Evolutionary conservation across 768 basidiomycete species (phyloP).

Genomic region (Leccinum subgranulosum): DNA sequence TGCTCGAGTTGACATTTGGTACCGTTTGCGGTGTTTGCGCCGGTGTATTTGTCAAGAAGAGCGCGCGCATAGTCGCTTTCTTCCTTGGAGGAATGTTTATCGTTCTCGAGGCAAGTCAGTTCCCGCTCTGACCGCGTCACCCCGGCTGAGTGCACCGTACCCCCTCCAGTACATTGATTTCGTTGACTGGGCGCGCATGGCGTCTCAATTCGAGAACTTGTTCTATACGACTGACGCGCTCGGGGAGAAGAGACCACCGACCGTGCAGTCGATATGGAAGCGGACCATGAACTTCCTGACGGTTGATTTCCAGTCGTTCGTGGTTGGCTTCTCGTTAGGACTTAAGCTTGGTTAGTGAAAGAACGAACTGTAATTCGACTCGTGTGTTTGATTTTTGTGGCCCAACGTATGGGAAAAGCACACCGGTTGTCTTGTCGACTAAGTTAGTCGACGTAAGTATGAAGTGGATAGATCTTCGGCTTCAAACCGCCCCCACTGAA

Average conservation of each 20-base stretch:
- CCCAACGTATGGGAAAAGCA: background rate
- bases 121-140: background rate
- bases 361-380: background rate
- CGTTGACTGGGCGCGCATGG: slow-evolving; percentile 75
- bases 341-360: slow-evolving; percentile 68
- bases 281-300: slow-evolving; percentile 80
- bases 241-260: slow-evolving; percentile 59
- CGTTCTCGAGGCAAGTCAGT: slow-evolving; percentile 70
- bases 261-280: slow-evolving; percentile 58
- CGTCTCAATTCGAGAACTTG: slow-evolving; percentile 63
- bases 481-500: no score
- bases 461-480: background rate
- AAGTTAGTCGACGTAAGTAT: background rate
- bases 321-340: slow-evolving; percentile 80
- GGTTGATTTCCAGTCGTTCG: slow-evolving; percentile 89
- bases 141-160: background rate
- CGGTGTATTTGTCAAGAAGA: slow-evolving; percentile 94
- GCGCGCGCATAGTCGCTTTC: slow-evolving; percentile 80
- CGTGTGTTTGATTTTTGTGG: background rate
- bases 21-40: slow-evolving; percentile 86
- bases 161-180: slow-evolving; percentile 80
- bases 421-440: background rate
- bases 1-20: slow-evolving; percentile 84
- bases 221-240: slow-evolving; percentile 64
- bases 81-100: slow-evolving; percentile 87